phyloP scores from a whole-genome alignment of 75 land plant genomes.

The Chamaecyparis obtusa region DNA sequence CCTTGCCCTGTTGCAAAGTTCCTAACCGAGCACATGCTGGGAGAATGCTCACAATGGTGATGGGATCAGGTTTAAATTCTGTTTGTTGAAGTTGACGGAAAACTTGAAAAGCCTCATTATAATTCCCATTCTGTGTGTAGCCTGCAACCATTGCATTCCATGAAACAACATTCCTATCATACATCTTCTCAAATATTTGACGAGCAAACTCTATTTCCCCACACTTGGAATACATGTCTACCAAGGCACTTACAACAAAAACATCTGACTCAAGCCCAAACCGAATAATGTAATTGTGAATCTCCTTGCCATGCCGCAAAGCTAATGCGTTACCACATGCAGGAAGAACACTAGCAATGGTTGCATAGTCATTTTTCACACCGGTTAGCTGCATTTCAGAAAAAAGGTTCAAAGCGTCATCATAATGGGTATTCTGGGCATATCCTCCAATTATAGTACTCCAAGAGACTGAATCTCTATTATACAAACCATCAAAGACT shows the following conservation, averaged over 20 bases:
- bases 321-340: slow-evolving; percentile 22
- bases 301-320: slow-evolving; percentile 27
- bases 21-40: slow-evolving; percentile 18
- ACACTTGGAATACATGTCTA: slow-evolving; percentile 52
- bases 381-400: slow-evolving; percentile 42
- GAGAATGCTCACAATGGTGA: slow-evolving; percentile 11
- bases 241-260: slow-evolving; percentile 24
- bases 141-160: slow-evolving; percentile 37
- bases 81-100: slow-evolving; percentile 12
- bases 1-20: slow-evolving; percentile 14
- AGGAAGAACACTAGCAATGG: slow-evolving; percentile 25
- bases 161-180: slow-evolving; percentile 16
- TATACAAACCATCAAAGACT: not conserved
- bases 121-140: slow-evolving; percentile 12
- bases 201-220: slow-evolving; percentile 15
- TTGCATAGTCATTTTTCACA: slow-evolving; percentile 22
- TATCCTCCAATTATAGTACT: slow-evolving; percentile 35
- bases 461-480: not conserved
- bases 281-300: slow-evolving; percentile 36
- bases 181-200: slow-evolving; percentile 17
- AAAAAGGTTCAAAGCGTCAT: slow-evolving; percentile 31
- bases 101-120: slow-evolving; percentile 9
- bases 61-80: slow-evolving; percentile 17
- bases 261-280: slow-evolving; percentile 6
- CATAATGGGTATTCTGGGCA: slow-evolving; percentile 36